These are phyloP conservation scores for Phoma sp. DNA, from an alignment of 2,329 filamentous ascomycete species.

Conservation along the genomic window DNA sequence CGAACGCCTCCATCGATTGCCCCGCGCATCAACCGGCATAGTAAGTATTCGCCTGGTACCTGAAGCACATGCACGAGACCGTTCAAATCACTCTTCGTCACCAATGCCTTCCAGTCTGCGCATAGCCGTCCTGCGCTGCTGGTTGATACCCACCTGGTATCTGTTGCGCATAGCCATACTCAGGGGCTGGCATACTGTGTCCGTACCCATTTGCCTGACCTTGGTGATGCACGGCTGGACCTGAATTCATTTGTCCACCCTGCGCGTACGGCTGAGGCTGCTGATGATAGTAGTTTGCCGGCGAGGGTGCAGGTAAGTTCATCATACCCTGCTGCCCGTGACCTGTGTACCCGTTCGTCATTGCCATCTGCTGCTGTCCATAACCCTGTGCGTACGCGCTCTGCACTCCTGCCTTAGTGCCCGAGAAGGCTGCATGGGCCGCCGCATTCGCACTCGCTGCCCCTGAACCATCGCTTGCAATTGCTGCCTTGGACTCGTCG, in stretches of 20 bases:
- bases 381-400: slow-evolving; percentile 6
- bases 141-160: background rate
- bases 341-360: background rate
- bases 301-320: background rate
- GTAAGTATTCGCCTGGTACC: no score
- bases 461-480: background rate
- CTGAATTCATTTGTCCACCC: background rate
- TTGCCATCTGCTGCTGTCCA: slow-evolving; percentile 6
- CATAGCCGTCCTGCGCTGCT: background rate
- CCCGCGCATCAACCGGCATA: background rate
- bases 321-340: slow-evolving; percentile 16
- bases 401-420: background rate
- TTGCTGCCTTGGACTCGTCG: background rate
- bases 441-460: slow-evolving; percentile 16
- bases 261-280: slow-evolving; percentile 5
- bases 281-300: background rate
- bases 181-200: background rate
- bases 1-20: no score
- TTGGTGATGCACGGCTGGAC: background rate
- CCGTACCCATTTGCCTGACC: background rate
- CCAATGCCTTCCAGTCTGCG: background rate
- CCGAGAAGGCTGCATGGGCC: slow-evolving; percentile 5
- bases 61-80: background rate
- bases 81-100: background rate
- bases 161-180: slow-evolving; percentile 2